Conservation (phyloP, 352 stramenopile species). For the Elongisporangium senticosum region DNA sequence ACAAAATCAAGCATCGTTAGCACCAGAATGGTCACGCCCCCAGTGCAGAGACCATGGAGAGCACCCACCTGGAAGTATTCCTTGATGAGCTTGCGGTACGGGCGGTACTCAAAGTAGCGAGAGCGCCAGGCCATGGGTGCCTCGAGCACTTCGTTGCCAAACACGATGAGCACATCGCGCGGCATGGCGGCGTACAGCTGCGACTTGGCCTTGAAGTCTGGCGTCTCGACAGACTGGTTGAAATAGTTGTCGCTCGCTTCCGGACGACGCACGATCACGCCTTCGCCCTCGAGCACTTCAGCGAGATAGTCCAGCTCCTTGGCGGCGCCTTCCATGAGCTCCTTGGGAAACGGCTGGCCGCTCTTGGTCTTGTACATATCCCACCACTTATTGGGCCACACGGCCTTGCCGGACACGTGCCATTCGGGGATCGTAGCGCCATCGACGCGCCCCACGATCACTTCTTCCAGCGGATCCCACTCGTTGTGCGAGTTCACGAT, state of each 20-base stretch:
- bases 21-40: background rate
- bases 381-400: conserved; percentile 87
- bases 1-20: conserved; percentile 3
- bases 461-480: conserved; percentile 87
- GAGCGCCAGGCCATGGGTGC: conserved; percentile 88
- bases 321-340: conserved; percentile 67
- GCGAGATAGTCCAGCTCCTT: conserved; percentile 86
- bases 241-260: conserved; percentile 69
- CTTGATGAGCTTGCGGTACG: conserved; percentile 86
- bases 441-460: conserved; percentile 87
- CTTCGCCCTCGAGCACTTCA: conserved; percentile 77
- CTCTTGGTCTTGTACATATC: conserved; percentile 88
- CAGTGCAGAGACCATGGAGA: background rate
- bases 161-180: conserved; percentile 84
- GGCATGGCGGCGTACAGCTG: conserved; percentile 88
- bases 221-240: conserved; percentile 66
- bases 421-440: conserved; percentile 89
- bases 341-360: conserved; percentile 68
- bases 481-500: conserved; percentile 90
- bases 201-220: conserved; percentile 79
- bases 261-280: conserved; percentile 77
- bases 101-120: conserved; percentile 88
- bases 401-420: conserved; percentile 86
- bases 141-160: conserved; percentile 88
- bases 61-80: conserved; percentile 79